A percentile compares a stretch with the other conserved stretches of the same genome.
Conservation (phyloP, 768 basidiomycete genomes). For the Mycena epipterygia region DNA sequence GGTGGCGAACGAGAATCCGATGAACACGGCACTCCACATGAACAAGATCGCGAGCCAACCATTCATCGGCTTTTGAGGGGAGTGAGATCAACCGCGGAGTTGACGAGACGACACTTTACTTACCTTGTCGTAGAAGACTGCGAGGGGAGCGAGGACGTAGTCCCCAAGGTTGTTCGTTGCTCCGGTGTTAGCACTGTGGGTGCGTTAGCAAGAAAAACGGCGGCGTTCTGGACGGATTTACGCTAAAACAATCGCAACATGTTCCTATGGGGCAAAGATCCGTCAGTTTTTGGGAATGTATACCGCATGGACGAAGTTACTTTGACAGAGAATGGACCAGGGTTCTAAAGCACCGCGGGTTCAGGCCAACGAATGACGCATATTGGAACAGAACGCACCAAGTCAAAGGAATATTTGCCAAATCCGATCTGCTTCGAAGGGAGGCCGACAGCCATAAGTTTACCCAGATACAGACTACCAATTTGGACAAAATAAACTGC, state of each 20-base stretch:
- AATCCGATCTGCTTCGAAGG: constrained; percentile 38
- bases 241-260: constrained; percentile 43
- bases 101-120: neutral
- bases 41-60: constrained; percentile 44
- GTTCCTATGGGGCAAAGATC: constrained; percentile 29
- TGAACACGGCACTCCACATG: constrained; percentile 41
- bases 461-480: constrained; percentile 38
- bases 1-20: constrained; percentile 41
- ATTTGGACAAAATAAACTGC: constrained; percentile 45
- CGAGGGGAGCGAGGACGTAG: constrained; percentile 42
- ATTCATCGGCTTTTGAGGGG: constrained; percentile 37
- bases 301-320: neutral
- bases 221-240: constrained; percentile 2
- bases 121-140: constrained; percentile 38
- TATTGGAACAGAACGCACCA: constrained; percentile 1
- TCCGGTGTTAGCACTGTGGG: constrained; percentile 39
- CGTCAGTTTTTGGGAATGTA: neutral
- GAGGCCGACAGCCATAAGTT: constrained; percentile 37
- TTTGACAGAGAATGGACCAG: constrained; percentile 40
- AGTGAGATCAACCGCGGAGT: neutral
- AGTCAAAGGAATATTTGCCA: constrained; percentile 34
- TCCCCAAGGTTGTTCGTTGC: constrained; percentile 42
- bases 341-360: constrained; percentile 28
- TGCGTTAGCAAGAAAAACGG: neutral
- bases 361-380: neutral